Percentiles rank a stretch among this genome's conserved stretches.
phyloP scores from a whole-genome alignment of 192 early-diverging fungal species.

The Allomyces arbusculus region DNA sequence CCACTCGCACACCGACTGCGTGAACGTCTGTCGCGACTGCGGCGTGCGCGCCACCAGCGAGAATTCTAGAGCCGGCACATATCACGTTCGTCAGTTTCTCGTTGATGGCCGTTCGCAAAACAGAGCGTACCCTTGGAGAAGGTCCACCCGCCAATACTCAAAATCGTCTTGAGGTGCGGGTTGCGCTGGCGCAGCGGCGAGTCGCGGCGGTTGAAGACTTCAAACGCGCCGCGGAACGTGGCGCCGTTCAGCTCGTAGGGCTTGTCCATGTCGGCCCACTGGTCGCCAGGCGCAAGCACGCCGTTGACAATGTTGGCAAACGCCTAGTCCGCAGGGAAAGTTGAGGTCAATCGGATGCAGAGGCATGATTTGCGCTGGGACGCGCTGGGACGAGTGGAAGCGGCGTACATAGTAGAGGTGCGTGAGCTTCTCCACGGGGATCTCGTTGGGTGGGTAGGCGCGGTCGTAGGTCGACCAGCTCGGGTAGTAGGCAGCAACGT shows the following conservation, averaged over 20 bases:
- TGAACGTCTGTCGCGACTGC: background rate
- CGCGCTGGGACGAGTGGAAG: too few relatives aligned
- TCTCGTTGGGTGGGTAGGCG: background rate
- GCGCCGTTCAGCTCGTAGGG: background rate
- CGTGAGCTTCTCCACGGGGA: background rate
- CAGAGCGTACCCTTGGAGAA: constrained; percentile 22
- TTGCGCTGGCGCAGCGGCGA: constrained; percentile 27
- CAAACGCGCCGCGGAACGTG: constrained; percentile 19
- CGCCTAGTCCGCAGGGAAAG: background rate
- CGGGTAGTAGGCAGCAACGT: background rate
- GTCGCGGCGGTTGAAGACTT: constrained; percentile 35
- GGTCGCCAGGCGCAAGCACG: background rate
- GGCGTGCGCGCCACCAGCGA: background rate
- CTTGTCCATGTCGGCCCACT: background rate
- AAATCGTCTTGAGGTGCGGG: constrained; percentile 42
- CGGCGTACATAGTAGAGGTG: background rate
- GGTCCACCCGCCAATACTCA: constrained; percentile 63
- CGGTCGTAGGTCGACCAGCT: background rate
- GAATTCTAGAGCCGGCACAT: background rate
- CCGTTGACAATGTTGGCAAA: background rate
- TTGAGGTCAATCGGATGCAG: too few relatives aligned
- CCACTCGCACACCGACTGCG: background rate
- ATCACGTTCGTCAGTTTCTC: too few relatives aligned
- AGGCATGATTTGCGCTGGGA: too few relatives aligned
- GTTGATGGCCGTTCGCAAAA: too few relatives aligned